These are phyloP conservation scores for Scortechinia acanthostroma DNA, from an alignment of 2,329 filamentous ascomycete genomes.

Conservation along the genomic window DNA sequence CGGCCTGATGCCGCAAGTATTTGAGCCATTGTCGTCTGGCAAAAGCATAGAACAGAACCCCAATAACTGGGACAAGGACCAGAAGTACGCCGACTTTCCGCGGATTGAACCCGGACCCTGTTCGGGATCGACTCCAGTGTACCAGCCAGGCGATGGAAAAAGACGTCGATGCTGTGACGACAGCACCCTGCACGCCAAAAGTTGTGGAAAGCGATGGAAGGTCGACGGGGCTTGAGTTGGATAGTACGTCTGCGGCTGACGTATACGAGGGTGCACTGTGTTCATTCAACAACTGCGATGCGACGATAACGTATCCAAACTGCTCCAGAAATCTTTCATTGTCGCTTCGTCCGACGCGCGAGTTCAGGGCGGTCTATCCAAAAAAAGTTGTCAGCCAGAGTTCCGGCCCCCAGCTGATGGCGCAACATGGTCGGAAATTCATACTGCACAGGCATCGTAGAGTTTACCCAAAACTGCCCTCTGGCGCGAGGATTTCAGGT, in stretches of 20 bases:
- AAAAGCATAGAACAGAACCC: not conserved
- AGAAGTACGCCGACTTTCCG: not conserved
- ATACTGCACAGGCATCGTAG: not conserved
- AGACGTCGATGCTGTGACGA: not conserved
- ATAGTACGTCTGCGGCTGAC: not conserved
- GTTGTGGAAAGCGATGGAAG: constrained; percentile 1
- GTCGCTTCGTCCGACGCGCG: not conserved
- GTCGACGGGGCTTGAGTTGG: not conserved
- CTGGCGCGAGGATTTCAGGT: not conserved
- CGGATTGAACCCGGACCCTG: not conserved
- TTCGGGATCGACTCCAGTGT: not conserved
- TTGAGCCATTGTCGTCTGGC: constrained; percentile 2
- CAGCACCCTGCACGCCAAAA: not conserved
- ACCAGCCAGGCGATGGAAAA: not conserved
- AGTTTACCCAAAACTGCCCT: not conserved
- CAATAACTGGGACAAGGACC: not conserved
- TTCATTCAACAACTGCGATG: constrained; percentile 1
- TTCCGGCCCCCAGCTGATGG: too few species aligned
- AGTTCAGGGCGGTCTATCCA: not conserved
- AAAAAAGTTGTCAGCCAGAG: too few species aligned
- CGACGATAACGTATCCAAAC: not conserved
- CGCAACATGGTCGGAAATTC: too few species aligned
- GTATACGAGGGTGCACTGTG: constrained; percentile 1
- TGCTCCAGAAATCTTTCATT: not conserved
- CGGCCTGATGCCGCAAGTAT: constrained; percentile 1